These are phyloP conservation scores for Boletus rubescentipes DNA, from an alignment of 768 basidiomycete species.

Conservation along the genomic window DNA sequence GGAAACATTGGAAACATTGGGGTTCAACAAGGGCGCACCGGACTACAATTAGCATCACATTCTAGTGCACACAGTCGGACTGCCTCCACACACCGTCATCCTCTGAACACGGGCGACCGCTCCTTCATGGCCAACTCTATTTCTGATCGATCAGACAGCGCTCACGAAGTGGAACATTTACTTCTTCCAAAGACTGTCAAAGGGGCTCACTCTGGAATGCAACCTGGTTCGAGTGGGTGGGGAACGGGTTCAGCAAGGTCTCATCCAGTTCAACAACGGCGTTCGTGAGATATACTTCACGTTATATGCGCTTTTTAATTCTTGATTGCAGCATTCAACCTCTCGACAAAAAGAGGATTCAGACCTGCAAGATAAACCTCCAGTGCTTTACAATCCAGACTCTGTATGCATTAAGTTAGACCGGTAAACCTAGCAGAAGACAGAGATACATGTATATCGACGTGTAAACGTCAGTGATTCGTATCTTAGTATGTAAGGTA, in stretches of 20 bases:
- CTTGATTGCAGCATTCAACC: slow-evolving; percentile 42
- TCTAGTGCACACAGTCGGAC: slow-evolving; percentile 23
- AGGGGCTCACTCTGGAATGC: slow-evolving; percentile 17
- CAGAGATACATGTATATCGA: slow-evolving; percentile 26
- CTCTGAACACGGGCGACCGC: slow-evolving; percentile 37
- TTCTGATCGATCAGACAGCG: slow-evolving; percentile 65
- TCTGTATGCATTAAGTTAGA: slow-evolving; percentile 18
- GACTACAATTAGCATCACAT: slow-evolving; percentile 29
- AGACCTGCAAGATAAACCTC: slow-evolving; percentile 38
- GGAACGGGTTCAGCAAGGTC: slow-evolving; percentile 26
- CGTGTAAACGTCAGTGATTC: slow-evolving; percentile 5
- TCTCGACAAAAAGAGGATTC: slow-evolving; percentile 45
- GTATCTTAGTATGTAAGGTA: slow-evolving; percentile 10
- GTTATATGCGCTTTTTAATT: not conserved
- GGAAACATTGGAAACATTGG: slow-evolving; percentile 32
- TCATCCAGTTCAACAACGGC: slow-evolving; percentile 25
- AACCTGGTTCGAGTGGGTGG: slow-evolving; percentile 38
- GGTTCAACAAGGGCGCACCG: slow-evolving; percentile 32
- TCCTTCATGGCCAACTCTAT: slow-evolving; percentile 44
- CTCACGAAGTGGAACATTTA: slow-evolving; percentile 71
- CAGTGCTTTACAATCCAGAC: not conserved
- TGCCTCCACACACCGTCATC: slow-evolving; percentile 42
- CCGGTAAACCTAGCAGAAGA: slow-evolving; percentile 10
- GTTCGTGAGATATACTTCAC: slow-evolving; percentile 16
- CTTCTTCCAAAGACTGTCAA: slow-evolving; percentile 37